Evolutionary conservation across 2,329 filamentous ascomycete species (phyloP), one percentile per base, ranked within the genome.

Genomic region (Aspergillus brasiliensis): DNA sequence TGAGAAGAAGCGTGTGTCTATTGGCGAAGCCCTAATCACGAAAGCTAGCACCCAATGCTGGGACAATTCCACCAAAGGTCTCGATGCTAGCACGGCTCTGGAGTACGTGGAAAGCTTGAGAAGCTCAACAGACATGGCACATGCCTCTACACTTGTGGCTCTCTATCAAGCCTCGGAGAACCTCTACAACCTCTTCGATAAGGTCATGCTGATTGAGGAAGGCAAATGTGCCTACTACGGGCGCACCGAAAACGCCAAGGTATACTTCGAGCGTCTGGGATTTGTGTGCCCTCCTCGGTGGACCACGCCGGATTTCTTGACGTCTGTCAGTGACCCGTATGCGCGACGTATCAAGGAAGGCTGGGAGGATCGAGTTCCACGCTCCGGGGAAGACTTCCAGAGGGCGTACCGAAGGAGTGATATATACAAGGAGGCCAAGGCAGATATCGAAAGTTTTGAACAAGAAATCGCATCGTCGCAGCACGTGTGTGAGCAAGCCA

Each of bases 1-100:
- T 38, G 88, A 91, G 72, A 81, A 88, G 58, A 93, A 95, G 78
- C 87, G 92, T 72, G 91, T 96, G 5, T 90, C 87, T 47, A 92
- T 95, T 62, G 90, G 89, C 1, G 91, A 95, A 75, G 91, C 91
- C 65, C 83, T 89, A 61, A 79, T 92, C 10, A 88, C 88, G 15
- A 77, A 78, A n/a, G 84, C 86, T 1, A 86, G 83, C 44, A 79
- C 85, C 1, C 88, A 91, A 71, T 89, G 87, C 61, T 95, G 91
- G 91, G 91, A 90, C 61, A 91, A 91, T 65, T 87, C 83, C 23
- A 93, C 90, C 0, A 82, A 85, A 54, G 91, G 91, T 10, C 80
- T 94, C 0, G 91, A 93, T 72, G 87, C 88, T 0, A 86, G 86
- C 7, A 92, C 88, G 0, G 90, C 90, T 0, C 75, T 91, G 40